These are phyloP conservation scores for Digitaria exilis DNA, from an alignment of 202 grass and related monocot genomes.

Conservation along the genomic window DNA sequence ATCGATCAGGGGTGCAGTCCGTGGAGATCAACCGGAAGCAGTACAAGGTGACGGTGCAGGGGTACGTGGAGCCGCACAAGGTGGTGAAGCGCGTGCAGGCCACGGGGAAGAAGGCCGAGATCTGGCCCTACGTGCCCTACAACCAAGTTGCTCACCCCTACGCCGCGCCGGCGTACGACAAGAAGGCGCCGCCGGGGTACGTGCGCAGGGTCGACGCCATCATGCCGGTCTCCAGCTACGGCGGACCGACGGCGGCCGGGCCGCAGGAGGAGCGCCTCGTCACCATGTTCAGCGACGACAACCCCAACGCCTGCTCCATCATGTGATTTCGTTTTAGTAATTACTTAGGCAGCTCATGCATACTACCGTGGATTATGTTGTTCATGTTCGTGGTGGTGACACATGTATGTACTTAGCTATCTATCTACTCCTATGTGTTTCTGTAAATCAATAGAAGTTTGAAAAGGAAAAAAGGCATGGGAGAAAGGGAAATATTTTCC, in stretches of 20 bases:
- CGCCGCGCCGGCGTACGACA: conserved; percentile 69
- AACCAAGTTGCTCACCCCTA: conserved; percentile 75
- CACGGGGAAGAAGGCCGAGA: conserved; percentile 89
- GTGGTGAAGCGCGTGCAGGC: conserved; percentile 66
- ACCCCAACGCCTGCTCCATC: conserved; percentile 90
- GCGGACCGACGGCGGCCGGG: conserved; percentile 17
- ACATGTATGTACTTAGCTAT: neutral
- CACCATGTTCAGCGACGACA: conserved; percentile 89
- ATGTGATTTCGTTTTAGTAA: conserved; percentile 63
- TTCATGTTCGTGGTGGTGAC: conserved; percentile 1
- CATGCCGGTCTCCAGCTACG: conserved; percentile 42
- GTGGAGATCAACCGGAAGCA: conserved; percentile 86
- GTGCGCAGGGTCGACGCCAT: conserved; percentile 69
- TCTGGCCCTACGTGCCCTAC: conserved; percentile 91
- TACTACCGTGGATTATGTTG: neutral
- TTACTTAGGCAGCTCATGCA: neutral
- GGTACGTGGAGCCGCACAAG: conserved; percentile 68
- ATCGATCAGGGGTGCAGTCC: conserved; percentile 64
- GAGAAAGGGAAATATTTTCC: neutral
- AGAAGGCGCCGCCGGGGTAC: conserved; percentile 77
- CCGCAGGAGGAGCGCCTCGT: conserved; percentile 67
- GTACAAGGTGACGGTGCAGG: conserved; percentile 78
- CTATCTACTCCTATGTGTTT: neutral
- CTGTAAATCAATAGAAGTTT: neutral
- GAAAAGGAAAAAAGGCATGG: neutral